Evolutionary conservation across 148 eudicot species (phyloP).

Genomic region (Cornus florida): DNA sequence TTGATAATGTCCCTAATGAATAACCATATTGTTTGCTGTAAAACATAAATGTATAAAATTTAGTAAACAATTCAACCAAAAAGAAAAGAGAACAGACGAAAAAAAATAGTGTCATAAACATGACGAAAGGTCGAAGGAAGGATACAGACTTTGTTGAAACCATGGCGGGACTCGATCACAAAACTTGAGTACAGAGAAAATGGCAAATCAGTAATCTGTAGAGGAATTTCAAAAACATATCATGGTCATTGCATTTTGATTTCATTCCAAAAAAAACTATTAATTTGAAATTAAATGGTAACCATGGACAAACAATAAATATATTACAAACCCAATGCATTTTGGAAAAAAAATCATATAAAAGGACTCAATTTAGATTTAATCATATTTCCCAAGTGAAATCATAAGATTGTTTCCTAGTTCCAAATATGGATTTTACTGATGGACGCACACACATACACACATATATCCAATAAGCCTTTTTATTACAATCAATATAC

Average conservation of each 20-base stretch:
- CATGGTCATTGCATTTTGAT: background rate
- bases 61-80: background rate
- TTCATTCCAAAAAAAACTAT: background rate
- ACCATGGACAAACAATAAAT: no score
- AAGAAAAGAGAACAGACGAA: background rate
- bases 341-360: no score
- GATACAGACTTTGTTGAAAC: slow-evolving; percentile 67
- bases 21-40: slow-evolving; percentile 84
- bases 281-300: no score
- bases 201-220: slow-evolving; percentile 83
- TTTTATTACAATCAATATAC: no score
- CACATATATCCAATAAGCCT: no score
- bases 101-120: background rate
- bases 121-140: background rate
- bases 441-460: no score
- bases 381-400: no score
- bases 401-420: background rate
- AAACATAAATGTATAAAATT: slow-evolving; percentile 4
- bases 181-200: slow-evolving; percentile 82
- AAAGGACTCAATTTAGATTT: no score
- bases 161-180: slow-evolving; percentile 88
- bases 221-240: background rate
- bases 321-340: no score
- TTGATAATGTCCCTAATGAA: slow-evolving; percentile 78
- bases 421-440: background rate